These are phyloP conservation scores for Phytophthora uliginosa DNA, from an alignment of 352 stramenopile genomes.

Conservation along the genomic window DNA sequence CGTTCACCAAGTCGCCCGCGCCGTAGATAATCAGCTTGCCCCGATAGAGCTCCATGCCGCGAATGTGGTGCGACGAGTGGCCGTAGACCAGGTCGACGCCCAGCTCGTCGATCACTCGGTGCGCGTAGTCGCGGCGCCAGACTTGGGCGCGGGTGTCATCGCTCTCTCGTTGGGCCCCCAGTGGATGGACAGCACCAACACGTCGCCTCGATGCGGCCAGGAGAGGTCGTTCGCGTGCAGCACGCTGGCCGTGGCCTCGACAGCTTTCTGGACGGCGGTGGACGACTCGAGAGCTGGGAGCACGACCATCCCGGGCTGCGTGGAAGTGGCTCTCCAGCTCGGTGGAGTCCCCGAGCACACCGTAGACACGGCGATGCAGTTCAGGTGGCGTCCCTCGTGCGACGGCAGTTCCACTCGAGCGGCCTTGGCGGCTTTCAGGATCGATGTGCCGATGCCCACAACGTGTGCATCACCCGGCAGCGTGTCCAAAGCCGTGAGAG, in stretches of 20 bases:
- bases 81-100: constrained; percentile 56
- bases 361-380: constrained; percentile 39
- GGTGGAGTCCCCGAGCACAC: constrained; percentile 42
- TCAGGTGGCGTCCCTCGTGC: constrained; percentile 21
- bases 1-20: constrained; percentile 56
- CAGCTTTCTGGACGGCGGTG: constrained; percentile 6
- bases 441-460: constrained; percentile 36
- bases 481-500: constrained; percentile 30
- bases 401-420: constrained; percentile 14
- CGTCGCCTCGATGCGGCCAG: constrained; percentile 20
- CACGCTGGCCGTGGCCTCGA: constrained; percentile 6
- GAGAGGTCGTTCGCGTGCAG: constrained; percentile 25
- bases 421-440: constrained; percentile 28
- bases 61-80: constrained; percentile 61
- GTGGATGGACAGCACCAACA: constrained; percentile 53
- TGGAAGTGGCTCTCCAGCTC: constrained; percentile 37
- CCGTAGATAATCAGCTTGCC: constrained; percentile 62
- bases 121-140: constrained; percentile 38
- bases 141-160: constrained; percentile 32
- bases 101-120: constrained; percentile 44
- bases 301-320: constrained; percentile 41
- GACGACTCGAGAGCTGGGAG: constrained; percentile 27
- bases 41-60: constrained; percentile 50
- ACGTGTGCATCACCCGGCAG: constrained; percentile 28
- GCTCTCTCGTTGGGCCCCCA: constrained; percentile 41